phyloP scores from a whole-genome alignment of 2,329 filamentous ascomycete genomes.

The Pseudocercospora fijiensis region DNA sequence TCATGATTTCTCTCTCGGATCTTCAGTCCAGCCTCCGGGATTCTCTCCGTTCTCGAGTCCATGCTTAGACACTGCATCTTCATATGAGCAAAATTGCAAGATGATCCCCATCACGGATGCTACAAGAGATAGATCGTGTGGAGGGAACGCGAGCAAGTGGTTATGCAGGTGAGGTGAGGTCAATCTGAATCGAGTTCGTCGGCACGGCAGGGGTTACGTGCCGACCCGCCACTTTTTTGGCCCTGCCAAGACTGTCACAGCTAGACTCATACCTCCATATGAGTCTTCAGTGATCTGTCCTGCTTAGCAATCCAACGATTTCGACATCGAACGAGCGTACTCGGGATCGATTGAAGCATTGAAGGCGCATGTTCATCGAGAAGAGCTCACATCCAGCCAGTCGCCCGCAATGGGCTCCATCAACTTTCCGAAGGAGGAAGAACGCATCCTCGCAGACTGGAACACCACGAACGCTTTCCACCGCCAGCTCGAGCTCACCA shows the following conservation, averaged over 20 bases:
- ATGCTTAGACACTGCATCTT: no score
- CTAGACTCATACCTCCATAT: neutral
- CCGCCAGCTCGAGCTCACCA: slow-evolving; percentile 80
- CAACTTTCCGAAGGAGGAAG: slow-evolving; percentile 89
- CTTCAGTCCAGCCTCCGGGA: no score
- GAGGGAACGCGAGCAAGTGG: neutral
- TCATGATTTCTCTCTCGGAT: no score
- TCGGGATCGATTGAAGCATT: neutral
- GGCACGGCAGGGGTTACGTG: neutral
- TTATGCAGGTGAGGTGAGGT: neutral
- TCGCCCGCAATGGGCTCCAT: slow-evolving; percentile 50
- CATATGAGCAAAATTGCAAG: no score
- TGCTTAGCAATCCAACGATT: neutral
- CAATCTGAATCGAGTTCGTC: neutral
- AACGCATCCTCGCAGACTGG: slow-evolving; percentile 80
- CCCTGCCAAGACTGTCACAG: slow-evolving; percentile 1
- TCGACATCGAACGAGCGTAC: neutral
- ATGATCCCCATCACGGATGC: no score
- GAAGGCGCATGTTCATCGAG: neutral
- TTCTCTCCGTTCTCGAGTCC: no score
- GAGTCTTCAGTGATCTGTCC: neutral
- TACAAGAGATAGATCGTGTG: no score
- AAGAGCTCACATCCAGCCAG: slow-evolving; percentile 4
- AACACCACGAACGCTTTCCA: slow-evolving; percentile 89
- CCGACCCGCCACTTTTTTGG: slow-evolving; percentile 10